Conservation (phyloP, 2,329 filamentous ascomycete genomes). For the Microcyclosporella mali region DNA sequence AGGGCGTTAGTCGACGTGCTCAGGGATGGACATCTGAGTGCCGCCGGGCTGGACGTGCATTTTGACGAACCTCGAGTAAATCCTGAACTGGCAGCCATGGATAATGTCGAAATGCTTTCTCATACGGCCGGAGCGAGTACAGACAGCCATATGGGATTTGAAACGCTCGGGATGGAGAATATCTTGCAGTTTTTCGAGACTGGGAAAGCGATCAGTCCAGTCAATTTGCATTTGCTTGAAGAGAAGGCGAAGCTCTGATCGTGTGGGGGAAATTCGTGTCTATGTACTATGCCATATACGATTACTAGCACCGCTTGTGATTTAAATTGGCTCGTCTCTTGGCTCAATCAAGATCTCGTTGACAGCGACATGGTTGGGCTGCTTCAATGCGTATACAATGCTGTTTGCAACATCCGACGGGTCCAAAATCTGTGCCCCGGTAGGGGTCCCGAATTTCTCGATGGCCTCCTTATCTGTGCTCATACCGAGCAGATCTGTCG, state of each 20-base stretch:
- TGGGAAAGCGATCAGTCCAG: conserved; percentile 51
- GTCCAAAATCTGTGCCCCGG: conserved; percentile 68
- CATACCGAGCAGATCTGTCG: conserved; percentile 66
- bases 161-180: conserved; percentile 36
- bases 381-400: conserved; percentile 67
- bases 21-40: conserved; percentile 44
- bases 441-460: conserved; percentile 70
- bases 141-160: conserved; percentile 38
- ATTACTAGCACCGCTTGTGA: too few species aligned
- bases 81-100: conserved; percentile 35
- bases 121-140: conserved; percentile 37
- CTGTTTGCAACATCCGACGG: conserved; percentile 65
- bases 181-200: conserved; percentile 48
- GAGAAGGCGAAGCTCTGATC: conserved; percentile 22
- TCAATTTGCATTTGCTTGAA: conserved; percentile 54
- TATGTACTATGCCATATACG: too few species aligned
- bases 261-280: too few species aligned
- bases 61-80: conserved; percentile 53
- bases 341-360: conserved; percentile 78
- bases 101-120: conserved; percentile 36
- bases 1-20: conserved; percentile 56
- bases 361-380: conserved; percentile 69
- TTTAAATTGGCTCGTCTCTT: conserved; percentile 64
- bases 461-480: conserved; percentile 70
- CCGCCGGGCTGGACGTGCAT: conserved; percentile 60